These are phyloP conservation scores for Coemansia sp. DNA, from an alignment of 192 early-diverging fungal genomes.

Conservation along the genomic window DNA sequence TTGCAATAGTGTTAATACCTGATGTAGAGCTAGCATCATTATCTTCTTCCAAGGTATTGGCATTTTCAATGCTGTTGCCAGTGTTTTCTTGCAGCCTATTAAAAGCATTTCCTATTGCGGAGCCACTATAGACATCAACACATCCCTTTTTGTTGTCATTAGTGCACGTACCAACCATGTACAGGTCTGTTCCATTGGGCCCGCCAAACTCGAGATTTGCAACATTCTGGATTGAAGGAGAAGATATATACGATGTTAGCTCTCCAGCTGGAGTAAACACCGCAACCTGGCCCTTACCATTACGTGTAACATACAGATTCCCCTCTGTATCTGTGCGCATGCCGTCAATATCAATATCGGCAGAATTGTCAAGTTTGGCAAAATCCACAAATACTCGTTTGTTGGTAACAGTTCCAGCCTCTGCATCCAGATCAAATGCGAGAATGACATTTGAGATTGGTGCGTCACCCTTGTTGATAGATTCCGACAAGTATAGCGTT, in stretches of 20 bases:
- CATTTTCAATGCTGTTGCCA: background rate
- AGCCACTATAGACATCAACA: conserved; percentile 26
- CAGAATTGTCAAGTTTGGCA: conserved; percentile 42
- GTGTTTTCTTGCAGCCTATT: conserved; percentile 5
- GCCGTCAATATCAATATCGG: conserved; percentile 52
- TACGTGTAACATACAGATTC: conserved; percentile 57
- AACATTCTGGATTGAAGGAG: conserved; percentile 19
- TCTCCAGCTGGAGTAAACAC: conserved; percentile 45
- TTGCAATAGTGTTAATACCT: no score
- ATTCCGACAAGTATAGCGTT: conserved; percentile 57
- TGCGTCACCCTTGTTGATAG: conserved; percentile 33
- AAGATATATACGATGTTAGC: conserved; percentile 27
- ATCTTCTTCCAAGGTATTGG: background rate
- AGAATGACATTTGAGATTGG: conserved; percentile 50
- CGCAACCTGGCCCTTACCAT: conserved; percentile 51
- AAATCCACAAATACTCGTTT: conserved; percentile 51
- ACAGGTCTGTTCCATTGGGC: conserved; percentile 37
- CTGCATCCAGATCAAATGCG: conserved; percentile 47
- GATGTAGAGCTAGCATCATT: no score
- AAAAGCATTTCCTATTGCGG: conserved; percentile 23
- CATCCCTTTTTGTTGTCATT: conserved; percentile 45
- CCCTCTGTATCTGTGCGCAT: conserved; percentile 54
- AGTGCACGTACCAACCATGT: conserved; percentile 53
- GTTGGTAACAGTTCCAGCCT: conserved; percentile 27
- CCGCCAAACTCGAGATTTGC: conserved; percentile 57